Evolutionary conservation across 2,329 filamentous ascomycete species (phyloP).

Genomic region (Massarina eburnea): DNA sequence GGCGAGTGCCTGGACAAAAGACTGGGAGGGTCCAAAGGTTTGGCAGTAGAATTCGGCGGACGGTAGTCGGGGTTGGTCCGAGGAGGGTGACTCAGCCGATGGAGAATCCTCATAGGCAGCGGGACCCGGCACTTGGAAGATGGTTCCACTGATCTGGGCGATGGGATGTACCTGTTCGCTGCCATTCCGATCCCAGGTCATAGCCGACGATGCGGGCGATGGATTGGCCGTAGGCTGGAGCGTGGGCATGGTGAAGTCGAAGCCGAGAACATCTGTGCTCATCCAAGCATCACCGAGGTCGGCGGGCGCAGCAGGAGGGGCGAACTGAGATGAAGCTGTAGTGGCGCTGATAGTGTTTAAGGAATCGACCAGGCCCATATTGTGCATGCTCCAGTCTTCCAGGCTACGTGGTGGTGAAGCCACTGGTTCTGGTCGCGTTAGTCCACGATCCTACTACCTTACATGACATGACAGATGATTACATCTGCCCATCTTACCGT

Average conservation of each 20-base stretch:
- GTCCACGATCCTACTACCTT: not conserved
- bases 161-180: not conserved
- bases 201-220: not conserved
- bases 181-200: not conserved
- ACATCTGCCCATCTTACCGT: not conserved
- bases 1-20: not conserved
- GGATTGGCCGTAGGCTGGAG: not conserved
- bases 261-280: too few relatives aligned
- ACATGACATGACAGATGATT: not conserved
- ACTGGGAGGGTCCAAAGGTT: not conserved
- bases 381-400: not conserved
- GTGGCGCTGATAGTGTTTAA: not conserved
- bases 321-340: not conserved
- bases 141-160: not conserved
- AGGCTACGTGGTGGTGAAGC: not conserved
- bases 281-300: not conserved
- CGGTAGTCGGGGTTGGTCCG: not conserved
- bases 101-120: too few relatives aligned
- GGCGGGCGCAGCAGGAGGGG: not conserved
- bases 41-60: not conserved
- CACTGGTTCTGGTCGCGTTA: not conserved
- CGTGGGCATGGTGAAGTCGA: not conserved
- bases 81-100: not conserved
- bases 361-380: not conserved
- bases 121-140: not conserved